Evolutionary conservation across 2,329 filamentous ascomycete genomes (phyloP), one percentile per base, ranked within the genome.

Genomic region (Calonectria leucothoes): DNA sequence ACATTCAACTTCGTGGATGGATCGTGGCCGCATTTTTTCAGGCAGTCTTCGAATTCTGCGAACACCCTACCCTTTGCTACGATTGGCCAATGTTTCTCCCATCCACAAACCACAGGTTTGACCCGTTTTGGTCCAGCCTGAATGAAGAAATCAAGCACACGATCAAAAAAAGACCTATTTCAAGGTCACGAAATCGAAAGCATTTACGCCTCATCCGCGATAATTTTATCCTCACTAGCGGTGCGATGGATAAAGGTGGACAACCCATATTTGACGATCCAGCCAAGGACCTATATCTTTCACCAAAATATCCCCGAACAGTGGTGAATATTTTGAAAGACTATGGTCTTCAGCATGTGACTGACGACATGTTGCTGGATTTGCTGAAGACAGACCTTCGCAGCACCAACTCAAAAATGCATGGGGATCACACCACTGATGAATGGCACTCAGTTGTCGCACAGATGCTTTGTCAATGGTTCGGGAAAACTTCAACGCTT

Each of bases 21-120:
- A 75, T 78, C 5, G 27, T 33, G 2, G 10, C 0, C 0, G 25
- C 73, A 0, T 75, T 79, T 31, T 37, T 70, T 0, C 1, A 68
- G 6, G 72, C 75, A 0, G 49, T 76, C 29, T 39, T 71, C 1
- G 37, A 76, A 23, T 79, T 79, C 20, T 79, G 75, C n/a, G 31
- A 71, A 4, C 72, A 77, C 20, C 37, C 69, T 10, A 52, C 48
- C 3, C 74, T 78, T 1, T 63, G 71, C 31, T 78, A 76, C 10
- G 8, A 52, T 2, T 75, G 77, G 77, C 61, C 70, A 17, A 0
- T 51, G 3, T 79, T 79, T 25, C 75, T 79, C 4, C 76, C 75
- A 1, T 4, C 71, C 1, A 17, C 6, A 3, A 17, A 63, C 0
- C 17, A 3, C 4, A 57, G 51, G 0, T 27, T 12, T 12, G 63